Conservation (phyloP, 768 basidiomycete species). For the Tricholoma bakamatsutake region DNA sequence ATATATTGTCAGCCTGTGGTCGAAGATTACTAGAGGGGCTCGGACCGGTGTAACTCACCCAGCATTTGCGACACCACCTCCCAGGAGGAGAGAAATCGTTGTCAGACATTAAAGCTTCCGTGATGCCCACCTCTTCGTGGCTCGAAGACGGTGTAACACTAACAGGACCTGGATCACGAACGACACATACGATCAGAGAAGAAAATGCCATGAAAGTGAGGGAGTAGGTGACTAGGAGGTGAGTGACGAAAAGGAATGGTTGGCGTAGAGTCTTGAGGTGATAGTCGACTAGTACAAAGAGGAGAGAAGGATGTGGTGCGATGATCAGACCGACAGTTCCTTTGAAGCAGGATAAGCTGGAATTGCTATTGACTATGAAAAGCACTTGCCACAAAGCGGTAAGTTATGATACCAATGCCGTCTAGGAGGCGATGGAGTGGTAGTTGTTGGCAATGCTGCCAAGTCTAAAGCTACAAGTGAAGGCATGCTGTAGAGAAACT, state of each 20-base stretch:
- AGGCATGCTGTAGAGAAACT: conserved; percentile 11
- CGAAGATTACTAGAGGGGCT: background rate
- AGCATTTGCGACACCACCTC: conserved; percentile 76
- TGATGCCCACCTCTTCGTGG: conserved; percentile 38
- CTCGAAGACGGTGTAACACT: conserved; percentile 22
- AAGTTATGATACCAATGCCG: conserved; percentile 54
- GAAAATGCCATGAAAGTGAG: conserved; percentile 66
- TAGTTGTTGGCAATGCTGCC: background rate
- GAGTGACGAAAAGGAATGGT: conserved; percentile 40
- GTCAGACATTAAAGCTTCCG: conserved; percentile 55
- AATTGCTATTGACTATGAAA: background rate
- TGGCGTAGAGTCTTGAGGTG: conserved; percentile 51
- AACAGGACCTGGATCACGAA: conserved; percentile 71
- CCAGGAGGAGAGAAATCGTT: conserved; percentile 48
- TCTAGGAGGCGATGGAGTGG: conserved; percentile 12
- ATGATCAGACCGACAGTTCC: conserved; percentile 51
- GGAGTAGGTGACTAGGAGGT: conserved; percentile 55
- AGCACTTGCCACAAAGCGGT: conserved; percentile 46
- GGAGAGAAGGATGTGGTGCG: conserved; percentile 68
- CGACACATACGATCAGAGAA: conserved; percentile 67
- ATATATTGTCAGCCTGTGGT: background rate
- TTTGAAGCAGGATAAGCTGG: conserved; percentile 6
- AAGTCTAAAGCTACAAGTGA: conserved; percentile 13
- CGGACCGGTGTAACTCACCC: conserved; percentile 32
- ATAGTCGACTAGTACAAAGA: conserved; percentile 62